Conservation (phyloP, 176 grass and related monocot genomes). For the Eremochloa ophiuroides region DNA sequence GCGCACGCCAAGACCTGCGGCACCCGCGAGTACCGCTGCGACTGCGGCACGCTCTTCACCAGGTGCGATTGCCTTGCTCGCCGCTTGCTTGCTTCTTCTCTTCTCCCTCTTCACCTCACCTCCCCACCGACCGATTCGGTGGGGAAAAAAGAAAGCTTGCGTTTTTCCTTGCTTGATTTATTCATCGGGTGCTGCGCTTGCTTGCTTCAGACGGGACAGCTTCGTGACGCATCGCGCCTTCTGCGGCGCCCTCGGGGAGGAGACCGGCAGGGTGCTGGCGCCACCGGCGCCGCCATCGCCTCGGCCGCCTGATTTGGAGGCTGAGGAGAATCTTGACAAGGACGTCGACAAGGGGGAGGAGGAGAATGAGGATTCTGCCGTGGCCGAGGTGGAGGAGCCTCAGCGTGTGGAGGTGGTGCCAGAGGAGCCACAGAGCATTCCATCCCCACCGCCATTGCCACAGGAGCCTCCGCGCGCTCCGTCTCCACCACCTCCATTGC, state of each 20-base stretch:
- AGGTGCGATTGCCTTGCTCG: constrained; percentile 36
- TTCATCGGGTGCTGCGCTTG: constrained; percentile 4
- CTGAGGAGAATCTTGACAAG: constrained; percentile 28
- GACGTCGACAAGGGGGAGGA: background rate
- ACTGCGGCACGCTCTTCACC: constrained; percentile 94
- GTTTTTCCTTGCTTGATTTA: background rate
- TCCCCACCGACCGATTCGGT: background rate
- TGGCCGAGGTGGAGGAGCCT: constrained; percentile 11
- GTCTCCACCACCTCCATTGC: background rate
- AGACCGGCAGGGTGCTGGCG: constrained; percentile 24
- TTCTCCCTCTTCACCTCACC: background rate
- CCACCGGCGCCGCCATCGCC: constrained; percentile 37
- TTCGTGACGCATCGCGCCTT: constrained; percentile 62
- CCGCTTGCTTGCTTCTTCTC: background rate
- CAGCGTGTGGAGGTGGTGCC: background rate
- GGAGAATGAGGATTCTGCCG: constrained; percentile 13
- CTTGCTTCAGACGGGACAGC: constrained; percentile 48
- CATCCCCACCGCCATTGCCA: background rate
- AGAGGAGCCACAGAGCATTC: background rate
- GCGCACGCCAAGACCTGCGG: constrained; percentile 94
- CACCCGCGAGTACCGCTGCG: constrained; percentile 84
- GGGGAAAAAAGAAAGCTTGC: background rate
- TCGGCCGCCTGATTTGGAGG: constrained; percentile 41
- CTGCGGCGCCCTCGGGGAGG: constrained; percentile 59
- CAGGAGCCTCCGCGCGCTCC: background rate